Percentiles rank a stretch among this genome's conserved stretches.
These are phyloP conservation scores for Elaeagnus macrophylla DNA, from an alignment of 306 rosid genomes.

Conservation along the genomic window DNA sequence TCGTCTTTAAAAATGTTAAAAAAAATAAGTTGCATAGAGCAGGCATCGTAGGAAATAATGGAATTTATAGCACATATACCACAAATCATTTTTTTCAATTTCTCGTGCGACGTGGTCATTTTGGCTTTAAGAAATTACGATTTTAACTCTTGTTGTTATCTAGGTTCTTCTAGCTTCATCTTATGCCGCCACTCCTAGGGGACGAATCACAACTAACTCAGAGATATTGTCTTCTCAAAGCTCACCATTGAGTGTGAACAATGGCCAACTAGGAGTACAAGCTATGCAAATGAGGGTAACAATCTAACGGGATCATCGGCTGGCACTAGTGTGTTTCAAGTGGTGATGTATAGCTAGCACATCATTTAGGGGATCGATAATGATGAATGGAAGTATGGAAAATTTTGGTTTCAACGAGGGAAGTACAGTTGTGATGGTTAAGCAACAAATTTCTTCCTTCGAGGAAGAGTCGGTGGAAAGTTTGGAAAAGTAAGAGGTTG, in stretches of 20 bases:
- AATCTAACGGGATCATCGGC: conserved; percentile 57
- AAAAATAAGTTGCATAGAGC: no score
- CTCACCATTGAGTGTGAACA: conserved; percentile 60
- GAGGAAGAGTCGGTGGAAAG: conserved; percentile 82
- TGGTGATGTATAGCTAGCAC: conserved; percentile 47
- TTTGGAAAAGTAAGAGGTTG: conserved; percentile 87
- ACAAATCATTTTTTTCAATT: no score
- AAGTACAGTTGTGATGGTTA: conserved; percentile 36
- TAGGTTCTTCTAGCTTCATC: no score
- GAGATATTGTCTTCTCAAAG: conserved; percentile 64
- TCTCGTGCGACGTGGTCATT: no score
- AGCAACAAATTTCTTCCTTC: conserved; percentile 63
- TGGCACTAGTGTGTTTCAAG: conserved; percentile 43
- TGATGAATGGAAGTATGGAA: conserved; percentile 50
- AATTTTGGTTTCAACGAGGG: conserved; percentile 55
- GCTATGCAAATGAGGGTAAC: conserved; percentile 53
- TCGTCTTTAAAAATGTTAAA: no score
- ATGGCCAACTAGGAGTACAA: conserved; percentile 34
- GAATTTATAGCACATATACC: no score
- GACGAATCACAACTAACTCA: conserved; percentile 25
- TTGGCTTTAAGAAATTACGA: no score
- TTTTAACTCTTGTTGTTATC: no score
- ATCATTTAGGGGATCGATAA: conserved; percentile 45
- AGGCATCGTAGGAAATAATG: no score
- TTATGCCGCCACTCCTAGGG: conserved; percentile 42